These are phyloP conservation scores for Gossypium anomalum DNA, from an alignment of 345 rosid species.

Conservation along the genomic window DNA sequence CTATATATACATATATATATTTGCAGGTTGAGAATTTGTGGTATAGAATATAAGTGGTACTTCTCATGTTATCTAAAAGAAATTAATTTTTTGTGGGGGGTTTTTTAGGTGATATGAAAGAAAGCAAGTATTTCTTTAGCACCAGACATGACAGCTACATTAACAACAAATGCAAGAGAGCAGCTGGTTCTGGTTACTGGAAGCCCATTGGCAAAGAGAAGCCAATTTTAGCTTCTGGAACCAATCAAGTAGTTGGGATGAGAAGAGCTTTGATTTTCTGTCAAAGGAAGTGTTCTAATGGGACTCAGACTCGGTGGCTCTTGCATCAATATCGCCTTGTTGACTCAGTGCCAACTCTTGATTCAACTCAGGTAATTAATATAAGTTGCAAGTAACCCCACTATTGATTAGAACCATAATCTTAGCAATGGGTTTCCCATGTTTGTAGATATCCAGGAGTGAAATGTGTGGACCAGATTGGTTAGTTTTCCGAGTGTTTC, in stretches of 20 bases:
- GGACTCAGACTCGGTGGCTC: slow-evolving; percentile 43
- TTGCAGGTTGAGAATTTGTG: no score
- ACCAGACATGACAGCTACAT: slow-evolving; percentile 21
- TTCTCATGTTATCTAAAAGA: no score
- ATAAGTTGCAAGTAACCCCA: background rate
- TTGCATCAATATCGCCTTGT: slow-evolving; percentile 59
- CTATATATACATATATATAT: no score
- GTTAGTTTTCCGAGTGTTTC: slow-evolving; percentile 59
- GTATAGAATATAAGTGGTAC: no score
- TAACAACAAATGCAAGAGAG: slow-evolving; percentile 30
- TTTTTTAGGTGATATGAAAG: slow-evolving; percentile 56
- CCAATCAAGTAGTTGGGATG: slow-evolving; percentile 38
- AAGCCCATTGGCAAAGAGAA: slow-evolving; percentile 51
- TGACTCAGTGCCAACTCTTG: slow-evolving; percentile 14
- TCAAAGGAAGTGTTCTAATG: slow-evolving; percentile 28
- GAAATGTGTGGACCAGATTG: slow-evolving; percentile 42
- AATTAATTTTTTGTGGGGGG: background rate
- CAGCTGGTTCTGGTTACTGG: slow-evolving; percentile 64
- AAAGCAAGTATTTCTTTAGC: slow-evolving; percentile 72
- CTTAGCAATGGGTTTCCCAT: background rate
- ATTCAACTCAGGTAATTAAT: slow-evolving; percentile 24
- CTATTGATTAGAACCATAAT: background rate
- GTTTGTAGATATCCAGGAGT: slow-evolving; percentile 30
- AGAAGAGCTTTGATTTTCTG: slow-evolving; percentile 54
- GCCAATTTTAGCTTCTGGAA: slow-evolving; percentile 39